Evolutionary conservation across 192 early-diverging fungal genomes (phyloP).

Genomic region (Coemansia sp.): DNA sequence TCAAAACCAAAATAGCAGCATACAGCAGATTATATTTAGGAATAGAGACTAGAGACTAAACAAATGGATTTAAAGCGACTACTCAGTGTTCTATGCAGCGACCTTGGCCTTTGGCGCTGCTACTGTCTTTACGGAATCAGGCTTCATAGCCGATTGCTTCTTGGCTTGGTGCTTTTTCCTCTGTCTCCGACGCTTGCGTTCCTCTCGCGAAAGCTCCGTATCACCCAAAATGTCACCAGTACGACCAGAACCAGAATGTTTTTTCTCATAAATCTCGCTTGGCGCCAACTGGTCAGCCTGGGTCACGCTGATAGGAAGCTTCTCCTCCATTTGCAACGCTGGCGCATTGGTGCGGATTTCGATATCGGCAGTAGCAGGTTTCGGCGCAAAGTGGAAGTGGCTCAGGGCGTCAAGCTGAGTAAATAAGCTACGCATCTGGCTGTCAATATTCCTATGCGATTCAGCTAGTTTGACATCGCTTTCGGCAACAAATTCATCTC

Average conservation of each 20-base stretch:
- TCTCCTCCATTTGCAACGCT: constrained; percentile 92
- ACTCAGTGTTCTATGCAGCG: not conserved
- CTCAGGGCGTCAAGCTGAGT: constrained; percentile 86
- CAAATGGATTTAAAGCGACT: too few species aligned
- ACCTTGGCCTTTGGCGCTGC: not conserved
- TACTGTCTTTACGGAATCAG: constrained; percentile 2
- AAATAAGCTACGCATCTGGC: constrained; percentile 75
- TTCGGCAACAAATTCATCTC: constrained; percentile 40
- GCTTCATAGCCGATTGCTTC: constrained; percentile 25
- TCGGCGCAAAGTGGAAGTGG: constrained; percentile 93
- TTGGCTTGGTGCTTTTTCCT: constrained; percentile 67
- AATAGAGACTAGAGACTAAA: too few species aligned
- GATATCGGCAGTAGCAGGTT: constrained; percentile 75
- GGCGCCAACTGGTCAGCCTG: constrained; percentile 82
- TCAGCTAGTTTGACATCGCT: constrained; percentile 78
- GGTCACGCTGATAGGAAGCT: constrained; percentile 83
- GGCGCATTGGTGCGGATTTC: constrained; percentile 75
- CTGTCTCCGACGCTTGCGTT: constrained; percentile 70
- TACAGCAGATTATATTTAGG: too few species aligned
- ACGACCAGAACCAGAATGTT: constrained; percentile 46
- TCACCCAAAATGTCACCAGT: constrained; percentile 69
- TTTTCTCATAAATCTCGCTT: constrained; percentile 86
- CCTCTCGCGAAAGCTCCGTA: constrained; percentile 73
- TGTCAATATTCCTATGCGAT: constrained; percentile 79
- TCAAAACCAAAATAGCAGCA: too few species aligned